Percentiles rank a stretch among this genome's conserved stretches.
These are phyloP conservation scores for Tricholoma hemisulphureum DNA, from an alignment of 768 basidiomycete genomes.

Conservation along the genomic window DNA sequence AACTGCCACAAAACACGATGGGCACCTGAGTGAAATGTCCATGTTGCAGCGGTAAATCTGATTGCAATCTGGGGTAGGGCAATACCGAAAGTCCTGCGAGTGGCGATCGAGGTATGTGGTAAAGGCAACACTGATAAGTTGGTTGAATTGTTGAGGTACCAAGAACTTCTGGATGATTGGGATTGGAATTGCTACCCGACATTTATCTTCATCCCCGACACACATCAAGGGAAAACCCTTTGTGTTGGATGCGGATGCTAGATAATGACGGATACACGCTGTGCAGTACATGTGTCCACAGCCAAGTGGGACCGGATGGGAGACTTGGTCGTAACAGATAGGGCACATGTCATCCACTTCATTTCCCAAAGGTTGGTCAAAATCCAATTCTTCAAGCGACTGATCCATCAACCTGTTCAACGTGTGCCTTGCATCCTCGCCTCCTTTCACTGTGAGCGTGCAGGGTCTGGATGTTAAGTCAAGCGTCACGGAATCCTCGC, in stretches of 20 bases:
- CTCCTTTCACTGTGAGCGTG: slow-evolving; percentile 52
- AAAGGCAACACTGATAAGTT: slow-evolving; percentile 57
- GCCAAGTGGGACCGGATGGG: slow-evolving; percentile 39
- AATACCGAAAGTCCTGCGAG: slow-evolving; percentile 65
- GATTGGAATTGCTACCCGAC: slow-evolving; percentile 53
- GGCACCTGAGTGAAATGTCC: slow-evolving; percentile 42
- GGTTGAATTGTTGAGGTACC: slow-evolving; percentile 46
- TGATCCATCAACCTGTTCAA: slow-evolving; percentile 45
- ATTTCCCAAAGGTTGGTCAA: not conserved
- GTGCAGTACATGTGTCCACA: slow-evolving; percentile 54
- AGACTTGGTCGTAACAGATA: slow-evolving; percentile 49
- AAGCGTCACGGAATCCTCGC: slow-evolving; percentile 52
- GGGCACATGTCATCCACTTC: slow-evolving; percentile 40
- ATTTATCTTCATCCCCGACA: slow-evolving; percentile 57
- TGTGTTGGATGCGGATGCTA: slow-evolving; percentile 39
- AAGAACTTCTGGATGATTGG: slow-evolving; percentile 51
- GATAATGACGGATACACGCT: slow-evolving; percentile 46
- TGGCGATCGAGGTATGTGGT: slow-evolving; percentile 52
- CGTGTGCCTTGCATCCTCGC: slow-evolving; percentile 52
- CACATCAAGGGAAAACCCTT: slow-evolving; percentile 44
- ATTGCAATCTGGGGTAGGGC: slow-evolving; percentile 70
- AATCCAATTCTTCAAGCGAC: slow-evolving; percentile 26
- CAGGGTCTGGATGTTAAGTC: slow-evolving; percentile 34
- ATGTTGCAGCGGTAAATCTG: slow-evolving; percentile 54
- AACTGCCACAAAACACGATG: slow-evolving; percentile 49